Base-by-base conservation (phyloP, 345 rosid genomes). In the Bruguiera parviflora region DNA sequence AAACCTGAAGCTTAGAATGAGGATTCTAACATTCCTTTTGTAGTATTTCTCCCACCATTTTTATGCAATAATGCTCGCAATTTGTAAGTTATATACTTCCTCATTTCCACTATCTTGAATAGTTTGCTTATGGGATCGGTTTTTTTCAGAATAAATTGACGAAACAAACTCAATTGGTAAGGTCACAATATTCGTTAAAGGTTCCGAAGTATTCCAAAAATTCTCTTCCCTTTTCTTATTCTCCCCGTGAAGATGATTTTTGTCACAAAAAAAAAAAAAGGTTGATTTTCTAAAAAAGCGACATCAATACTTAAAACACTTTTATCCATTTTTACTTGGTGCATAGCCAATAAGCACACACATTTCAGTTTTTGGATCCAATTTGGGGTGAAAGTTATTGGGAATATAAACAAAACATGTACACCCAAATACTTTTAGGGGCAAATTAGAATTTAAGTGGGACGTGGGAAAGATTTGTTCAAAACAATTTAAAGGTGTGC, bases 321-420 rank as follows among this genome's bases (percentile, higher is more conserved):
- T 66, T 28, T 66, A 53, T 15, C 24, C 46, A 15, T 13, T 51
- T 32, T 66, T 52, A 53, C 5, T 52, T 8, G 69, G 18, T 1
- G 69, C 60, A 52, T 53, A 66, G 1, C 60, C 47, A 5, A 66
- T n/a, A 66, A 52, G 53, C 29, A 53, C 29, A 29, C 28, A 65
- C 4, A 29, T 51, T 52, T 65, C 27, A 64, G 37, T 28, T 64
- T 22, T 39, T 11, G 27, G 33, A 65, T 65, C 58, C 2, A 65
- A 20, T 65, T 65, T 49, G 1, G 53, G 37, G 2, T 21, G 13
- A 25, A 46, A 28, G 13, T 6, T 22, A 16, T 64, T 22, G 5
- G 55, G 67, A 24, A 21, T 16, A 64, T 64, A 11, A 6, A 46
- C 3, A 11, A 18, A 27, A 32, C 24, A 3, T 15, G 47, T 35